phyloP scores from a whole-genome alignment of 2,329 filamentous ascomycete species.

The Penicillium sp. region DNA sequence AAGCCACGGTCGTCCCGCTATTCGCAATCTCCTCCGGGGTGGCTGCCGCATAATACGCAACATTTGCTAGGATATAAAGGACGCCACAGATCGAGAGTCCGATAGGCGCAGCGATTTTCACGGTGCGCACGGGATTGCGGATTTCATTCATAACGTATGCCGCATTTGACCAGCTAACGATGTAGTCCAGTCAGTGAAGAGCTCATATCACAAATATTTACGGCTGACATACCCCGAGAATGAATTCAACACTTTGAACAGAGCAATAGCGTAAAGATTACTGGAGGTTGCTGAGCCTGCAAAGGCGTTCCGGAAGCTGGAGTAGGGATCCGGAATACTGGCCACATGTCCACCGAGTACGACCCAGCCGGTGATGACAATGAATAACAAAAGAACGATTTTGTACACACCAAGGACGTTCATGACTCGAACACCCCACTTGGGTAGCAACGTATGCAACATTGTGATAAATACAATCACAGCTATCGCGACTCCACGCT shows the following conservation, averaged over 20 bases:
- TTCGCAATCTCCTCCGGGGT: constrained; percentile 42
- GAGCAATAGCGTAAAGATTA: constrained; percentile 66
- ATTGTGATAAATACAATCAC: constrained; percentile 65
- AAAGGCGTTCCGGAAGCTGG: constrained; percentile 64
- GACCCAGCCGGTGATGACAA: constrained; percentile 62
- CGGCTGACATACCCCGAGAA: constrained; percentile 47
- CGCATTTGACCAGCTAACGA: constrained; percentile 44
- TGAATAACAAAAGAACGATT: constrained; percentile 64
- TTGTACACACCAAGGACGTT: constrained; percentile 67
- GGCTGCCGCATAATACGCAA: constrained; percentile 63
- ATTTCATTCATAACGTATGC: constrained; percentile 58
- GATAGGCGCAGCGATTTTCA: constrained; percentile 64
- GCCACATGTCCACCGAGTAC: constrained; percentile 60
- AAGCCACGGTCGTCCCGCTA: constrained; percentile 45
- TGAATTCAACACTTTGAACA: constrained; percentile 72
- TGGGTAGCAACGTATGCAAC: constrained; percentile 63
- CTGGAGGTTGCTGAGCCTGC: constrained; percentile 59
- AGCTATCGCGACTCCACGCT: constrained; percentile 64
- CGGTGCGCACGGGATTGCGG: constrained; percentile 62
- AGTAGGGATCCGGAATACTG: constrained; percentile 59
- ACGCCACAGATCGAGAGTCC: constrained; percentile 60
- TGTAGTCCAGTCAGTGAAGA: neutral
- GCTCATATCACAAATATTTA: neutral
- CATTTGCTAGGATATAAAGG: constrained; percentile 66
- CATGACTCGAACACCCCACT: constrained; percentile 67